Percentiles rank a stretch among this genome's conserved stretches.
Conservation (phyloP, 2,329 filamentous ascomycete species). For the Colletotrichum graminicola region DNA sequence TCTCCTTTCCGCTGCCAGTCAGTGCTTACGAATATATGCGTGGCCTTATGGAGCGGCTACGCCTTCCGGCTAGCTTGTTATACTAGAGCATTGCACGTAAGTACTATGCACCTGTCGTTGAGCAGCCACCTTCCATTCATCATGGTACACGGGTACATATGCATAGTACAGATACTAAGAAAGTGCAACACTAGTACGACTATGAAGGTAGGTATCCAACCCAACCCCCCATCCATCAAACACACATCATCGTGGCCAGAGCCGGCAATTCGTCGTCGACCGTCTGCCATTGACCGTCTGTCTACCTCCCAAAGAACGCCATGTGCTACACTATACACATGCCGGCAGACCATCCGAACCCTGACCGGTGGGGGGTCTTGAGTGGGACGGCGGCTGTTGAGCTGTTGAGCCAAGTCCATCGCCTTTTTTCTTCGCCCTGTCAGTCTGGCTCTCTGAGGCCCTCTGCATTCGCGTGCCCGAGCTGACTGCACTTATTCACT, state of each 20-base stretch:
- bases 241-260: neutral
- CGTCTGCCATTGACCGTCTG: no score
- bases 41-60: neutral
- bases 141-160: neutral
- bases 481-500: neutral
- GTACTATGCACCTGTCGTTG: neutral
- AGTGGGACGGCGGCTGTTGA: neutral
- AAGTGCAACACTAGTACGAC: no score
- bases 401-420: conserved; percentile 6
- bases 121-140: neutral
- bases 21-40: neutral
- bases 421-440: neutral
- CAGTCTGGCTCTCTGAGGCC: neutral
- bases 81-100: neutral
- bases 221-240: neutral
- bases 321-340: conserved; percentile 24
- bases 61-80: neutral
- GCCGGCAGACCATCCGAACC: conserved; percentile 35
- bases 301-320: neutral
- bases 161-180: no score
- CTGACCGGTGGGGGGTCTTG: neutral
- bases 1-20: neutral
- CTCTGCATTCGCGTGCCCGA: neutral
- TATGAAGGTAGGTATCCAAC: no score
- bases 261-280: neutral